Conservation (phyloP, 2,329 filamentous ascomycete species). For the Pochonia chlamydosporia region DNA sequence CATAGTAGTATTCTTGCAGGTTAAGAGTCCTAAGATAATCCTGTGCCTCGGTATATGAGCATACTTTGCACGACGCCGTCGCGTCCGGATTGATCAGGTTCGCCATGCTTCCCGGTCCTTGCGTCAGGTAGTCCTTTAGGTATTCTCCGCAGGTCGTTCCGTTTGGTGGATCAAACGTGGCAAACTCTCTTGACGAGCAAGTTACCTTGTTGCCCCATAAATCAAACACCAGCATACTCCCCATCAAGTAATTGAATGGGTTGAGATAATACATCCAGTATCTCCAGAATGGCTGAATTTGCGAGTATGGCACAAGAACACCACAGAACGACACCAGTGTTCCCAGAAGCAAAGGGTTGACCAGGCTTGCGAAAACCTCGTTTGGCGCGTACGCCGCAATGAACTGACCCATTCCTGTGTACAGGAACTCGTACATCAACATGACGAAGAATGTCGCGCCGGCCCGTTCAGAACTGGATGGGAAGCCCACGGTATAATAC, state of each 20-base stretch:
- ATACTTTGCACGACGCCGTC: conserved; percentile 51
- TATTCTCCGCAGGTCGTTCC: conserved; percentile 54
- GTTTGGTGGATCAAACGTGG: conserved; percentile 43
- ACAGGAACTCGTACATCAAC: conserved; percentile 55
- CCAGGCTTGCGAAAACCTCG: conserved; percentile 51
- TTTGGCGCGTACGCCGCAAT: conserved; percentile 59
- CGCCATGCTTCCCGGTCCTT: conserved; percentile 36
- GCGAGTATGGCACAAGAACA: conserved; percentile 61
- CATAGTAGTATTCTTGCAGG: conserved; percentile 54
- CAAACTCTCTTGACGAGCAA: conserved; percentile 44
- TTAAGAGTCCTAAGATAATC: conserved; percentile 58
- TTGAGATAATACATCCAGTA: conserved; percentile 60
- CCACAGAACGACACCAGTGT: conserved; percentile 67
- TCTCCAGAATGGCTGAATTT: conserved; percentile 61
- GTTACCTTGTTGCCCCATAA: conserved; percentile 40
- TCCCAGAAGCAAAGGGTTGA: conserved; percentile 50
- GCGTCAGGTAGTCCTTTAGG: conserved; percentile 41
- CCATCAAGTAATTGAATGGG: conserved; percentile 57
- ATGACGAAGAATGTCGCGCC: conserved; percentile 50
- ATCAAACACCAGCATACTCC: conserved; percentile 46
- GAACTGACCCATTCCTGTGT: conserved; percentile 56
- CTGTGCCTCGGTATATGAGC: conserved; percentile 49
- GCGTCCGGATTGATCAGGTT: conserved; percentile 57
- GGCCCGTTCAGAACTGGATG: conserved; percentile 34
- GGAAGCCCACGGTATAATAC: conserved; percentile 54